Evolutionary conservation across 805 yeast species (phyloP), one percentile per base, ranked within the genome.

Genomic region (Zygotorulaspora sp.): DNA sequence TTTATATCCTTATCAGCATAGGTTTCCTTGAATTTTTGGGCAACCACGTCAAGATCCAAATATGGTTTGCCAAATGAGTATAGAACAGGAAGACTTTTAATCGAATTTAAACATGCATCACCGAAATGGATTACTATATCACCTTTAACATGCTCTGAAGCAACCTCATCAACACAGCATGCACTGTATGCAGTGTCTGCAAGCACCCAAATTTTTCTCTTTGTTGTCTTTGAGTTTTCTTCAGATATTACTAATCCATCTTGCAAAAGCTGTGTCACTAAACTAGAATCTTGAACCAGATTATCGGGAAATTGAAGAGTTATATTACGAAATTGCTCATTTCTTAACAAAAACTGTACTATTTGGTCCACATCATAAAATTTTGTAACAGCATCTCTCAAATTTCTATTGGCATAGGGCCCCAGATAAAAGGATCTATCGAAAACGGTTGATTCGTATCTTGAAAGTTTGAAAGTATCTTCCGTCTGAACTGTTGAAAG

Each of bases 101-200:
- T 78, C 0, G 88, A 83, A 49, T 83, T 88, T 55, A 92, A 62
- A 61, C 98, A 92, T 0, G 97, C 90, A 56, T 87, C 95, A 2
- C 98, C 98, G 61, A 89, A 86, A 62, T 92, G 98, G 2, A 89
- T 78, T 19, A 92, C 86, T 4, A 83, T 63, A 46, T 90, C 96
- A 5, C 92, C 88, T 5, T 67, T 57, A 11, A 90, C 94, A 60
- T 92, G 98, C 55, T 84, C 89, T 1, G 96, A 95, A 0, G 98
- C 97, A 18, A 90, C 94, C 55, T 89, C 97, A 60, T 92, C 98
- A 8, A 90, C 82, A 63, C 98, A 92, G 61, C 98, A 92, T 1
- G 96, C 71, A 19, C 96, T 85, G 54, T 92, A 92, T 0, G 97
- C 87, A 0, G 98, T 90, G 55, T 92, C 98, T 0, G 97, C 98